phyloP scores from a whole-genome alignment of 2,329 filamentous ascomycete genomes.

The Thermoascus crustaceus region DNA sequence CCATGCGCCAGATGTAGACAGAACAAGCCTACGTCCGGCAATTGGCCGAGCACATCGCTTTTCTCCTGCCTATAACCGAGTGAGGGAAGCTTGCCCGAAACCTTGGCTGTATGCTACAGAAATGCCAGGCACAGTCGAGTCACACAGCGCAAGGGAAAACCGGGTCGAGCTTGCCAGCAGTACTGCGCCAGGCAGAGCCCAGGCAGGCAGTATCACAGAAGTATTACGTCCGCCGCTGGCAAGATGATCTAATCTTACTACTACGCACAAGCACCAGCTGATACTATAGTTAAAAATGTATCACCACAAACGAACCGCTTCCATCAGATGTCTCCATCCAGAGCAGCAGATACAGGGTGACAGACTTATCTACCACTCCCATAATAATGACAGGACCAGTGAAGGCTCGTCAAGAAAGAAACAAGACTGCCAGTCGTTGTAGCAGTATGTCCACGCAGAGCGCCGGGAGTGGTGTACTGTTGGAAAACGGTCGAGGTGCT shows the following conservation, averaged over 20 bases:
- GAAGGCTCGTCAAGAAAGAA: conserved; percentile 25
- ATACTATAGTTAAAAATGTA: conserved; percentile 45
- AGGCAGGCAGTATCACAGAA: no score
- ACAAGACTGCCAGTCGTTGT: conserved; percentile 22
- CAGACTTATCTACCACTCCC: conserved; percentile 55
- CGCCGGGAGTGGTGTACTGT: conserved; percentile 32
- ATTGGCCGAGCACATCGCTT: no score
- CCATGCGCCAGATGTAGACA: background rate
- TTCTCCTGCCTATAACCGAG: no score
- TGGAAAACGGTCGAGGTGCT: conserved; percentile 11
- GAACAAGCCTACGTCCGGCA: background rate
- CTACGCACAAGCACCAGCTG: conserved; percentile 6
- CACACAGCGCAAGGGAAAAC: no score
- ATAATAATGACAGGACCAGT: conserved; percentile 32
- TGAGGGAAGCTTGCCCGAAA: no score
- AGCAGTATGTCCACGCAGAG: conserved; percentile 32
- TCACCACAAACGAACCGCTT: conserved; percentile 73
- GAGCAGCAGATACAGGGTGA: conserved; percentile 83
- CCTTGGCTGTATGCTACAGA: no score
- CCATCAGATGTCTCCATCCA: conserved; percentile 64
- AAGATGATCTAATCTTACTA: background rate
- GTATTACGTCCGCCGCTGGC: no score
- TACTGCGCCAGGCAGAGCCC: no score
- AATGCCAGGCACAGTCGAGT: no score
- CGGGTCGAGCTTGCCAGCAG: no score